These are phyloP conservation scores for Solanum chacoense DNA, from an alignment of 305 asterid genomes.

Conservation along the genomic window DNA sequence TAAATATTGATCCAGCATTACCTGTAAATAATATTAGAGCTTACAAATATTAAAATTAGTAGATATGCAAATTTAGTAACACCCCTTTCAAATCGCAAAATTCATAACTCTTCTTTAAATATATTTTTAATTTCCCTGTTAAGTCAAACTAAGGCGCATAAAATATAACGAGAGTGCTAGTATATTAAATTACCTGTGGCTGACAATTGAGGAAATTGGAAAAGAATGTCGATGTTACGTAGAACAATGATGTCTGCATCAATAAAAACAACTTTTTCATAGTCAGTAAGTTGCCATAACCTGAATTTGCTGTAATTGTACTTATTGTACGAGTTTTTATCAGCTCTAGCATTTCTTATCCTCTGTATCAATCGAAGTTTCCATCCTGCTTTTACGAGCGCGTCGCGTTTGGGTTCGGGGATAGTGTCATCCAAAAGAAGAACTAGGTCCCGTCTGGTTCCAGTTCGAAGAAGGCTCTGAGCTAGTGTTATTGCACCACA, in stretches of 20 bases:
- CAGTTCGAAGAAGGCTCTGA: slow-evolving; percentile 53
- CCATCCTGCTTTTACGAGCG: slow-evolving; percentile 72
- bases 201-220: slow-evolving; percentile 67
- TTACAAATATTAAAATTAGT: background rate
- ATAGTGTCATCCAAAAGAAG: slow-evolving; percentile 67
- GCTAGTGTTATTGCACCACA: slow-evolving; percentile 88
- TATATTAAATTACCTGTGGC: slow-evolving; percentile 32
- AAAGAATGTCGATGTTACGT: slow-evolving; percentile 55
- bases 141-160: background rate
- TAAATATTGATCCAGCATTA: slow-evolving; percentile 58
- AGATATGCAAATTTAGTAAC: background rate
- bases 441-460: slow-evolving; percentile 58
- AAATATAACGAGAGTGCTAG: background rate
- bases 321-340: slow-evolving; percentile 56
- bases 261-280: slow-evolving; percentile 61
- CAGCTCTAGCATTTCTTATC: slow-evolving; percentile 76
- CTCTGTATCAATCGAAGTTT: slow-evolving; percentile 50
- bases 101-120: background rate
- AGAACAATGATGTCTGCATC: slow-evolving; percentile 65
- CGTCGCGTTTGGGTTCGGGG: slow-evolving; percentile 32
- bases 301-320: slow-evolving; percentile 88
- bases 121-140: background rate
- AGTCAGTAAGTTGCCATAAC: slow-evolving; percentile 76
- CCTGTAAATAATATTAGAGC: background rate
- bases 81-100: background rate